Base-by-base conservation (phyloP, 176 grass and related monocot species). In the Zizania latifolia region DNA sequence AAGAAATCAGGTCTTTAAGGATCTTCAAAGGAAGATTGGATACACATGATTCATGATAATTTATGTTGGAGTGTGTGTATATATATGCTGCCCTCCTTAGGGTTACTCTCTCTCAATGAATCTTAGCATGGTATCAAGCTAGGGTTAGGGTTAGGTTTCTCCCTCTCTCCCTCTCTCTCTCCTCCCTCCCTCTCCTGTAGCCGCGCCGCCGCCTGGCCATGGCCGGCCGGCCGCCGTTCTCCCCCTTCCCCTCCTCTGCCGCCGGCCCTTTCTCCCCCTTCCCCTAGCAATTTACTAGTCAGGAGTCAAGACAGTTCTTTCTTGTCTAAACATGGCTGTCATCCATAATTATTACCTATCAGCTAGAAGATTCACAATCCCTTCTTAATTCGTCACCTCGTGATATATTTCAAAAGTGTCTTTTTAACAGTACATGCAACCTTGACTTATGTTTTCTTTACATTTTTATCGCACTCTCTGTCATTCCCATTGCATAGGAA, bases 21-120 rank as follows among this genome's bases (percentile, higher is more conserved):
- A 44, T 79, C 33, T 72, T 35, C 60, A 41, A 6, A 62, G 36
- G 72, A 57, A 59, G 79, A 31, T 66, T 72, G 60, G 2, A 37
- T 76, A 56, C 64, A 58, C 32, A 71, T 61, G 50, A 82, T 77
- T 72, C 17, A 65, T 87, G 21, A 43, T 41, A 59, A 11, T 78
- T n/a, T n/a, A n/a, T n/a, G n/a, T n/a, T n/a, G n/a, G n/a, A n/a
- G n/a, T n/a, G n/a, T n/a, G n/a, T n/a, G n/a, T n/a, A n/a, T n/a
- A n/a, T n/a, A n/a, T n/a, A n/a, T n/a, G n/a, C n/a, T n/a, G n/a
- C n/a, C n/a, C n/a, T n/a, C n/a, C n/a, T n/a, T n/a, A n/a, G n/a
- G n/a, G n/a, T n/a, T n/a, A n/a, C n/a, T n/a, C n/a, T n/a, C n/a
- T n/a, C n/a, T n/a, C n/a, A n/a, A n/a, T n/a, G n/a, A n/a, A n/a